phyloP scores from a whole-genome alignment of 345 rosid genomes.

The Populus nigra region DNA sequence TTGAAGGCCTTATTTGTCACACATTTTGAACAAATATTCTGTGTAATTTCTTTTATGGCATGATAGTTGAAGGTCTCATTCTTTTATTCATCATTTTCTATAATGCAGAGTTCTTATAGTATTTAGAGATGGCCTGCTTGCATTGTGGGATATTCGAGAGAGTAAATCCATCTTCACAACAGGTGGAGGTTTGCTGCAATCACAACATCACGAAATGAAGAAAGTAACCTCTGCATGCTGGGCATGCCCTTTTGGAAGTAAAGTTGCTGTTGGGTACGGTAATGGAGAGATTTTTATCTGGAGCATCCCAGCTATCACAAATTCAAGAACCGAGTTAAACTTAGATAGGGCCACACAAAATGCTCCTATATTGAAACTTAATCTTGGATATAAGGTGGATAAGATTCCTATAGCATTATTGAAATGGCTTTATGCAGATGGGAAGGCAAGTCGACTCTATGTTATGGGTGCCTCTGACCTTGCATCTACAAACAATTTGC shows the following conservation, averaged over 20 bases:
- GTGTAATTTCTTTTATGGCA: background rate
- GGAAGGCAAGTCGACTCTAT: constrained; percentile 72
- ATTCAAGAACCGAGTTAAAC: constrained; percentile 37
- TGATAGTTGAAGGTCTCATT: background rate
- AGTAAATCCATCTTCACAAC: constrained; percentile 54
- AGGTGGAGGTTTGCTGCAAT: constrained; percentile 54
- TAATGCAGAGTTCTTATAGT: constrained; percentile 65
- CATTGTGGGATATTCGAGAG: constrained; percentile 74
- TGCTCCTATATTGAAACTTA: constrained; percentile 59
- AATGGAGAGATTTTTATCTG: constrained; percentile 77
- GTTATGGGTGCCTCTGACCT: constrained; percentile 52
- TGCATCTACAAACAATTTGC: constrained; percentile 54
- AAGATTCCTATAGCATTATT: constrained; percentile 64
- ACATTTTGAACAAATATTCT: background rate
- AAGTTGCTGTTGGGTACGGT: constrained; percentile 73
- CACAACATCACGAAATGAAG: constrained; percentile 55
- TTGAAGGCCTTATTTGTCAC: background rate
- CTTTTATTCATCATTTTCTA: background rate
- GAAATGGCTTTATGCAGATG: constrained; percentile 69
- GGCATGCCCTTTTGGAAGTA: constrained; percentile 84
- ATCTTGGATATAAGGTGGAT: constrained; percentile 79
- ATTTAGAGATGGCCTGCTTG: constrained; percentile 63
- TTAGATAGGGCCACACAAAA: constrained; percentile 39
- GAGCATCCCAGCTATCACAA: constrained; percentile 46
- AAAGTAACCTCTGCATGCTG: constrained; percentile 81